phyloP scores from a whole-genome alignment of 805 yeast genomes.

The Metschnikowia koreensis region DNA sequence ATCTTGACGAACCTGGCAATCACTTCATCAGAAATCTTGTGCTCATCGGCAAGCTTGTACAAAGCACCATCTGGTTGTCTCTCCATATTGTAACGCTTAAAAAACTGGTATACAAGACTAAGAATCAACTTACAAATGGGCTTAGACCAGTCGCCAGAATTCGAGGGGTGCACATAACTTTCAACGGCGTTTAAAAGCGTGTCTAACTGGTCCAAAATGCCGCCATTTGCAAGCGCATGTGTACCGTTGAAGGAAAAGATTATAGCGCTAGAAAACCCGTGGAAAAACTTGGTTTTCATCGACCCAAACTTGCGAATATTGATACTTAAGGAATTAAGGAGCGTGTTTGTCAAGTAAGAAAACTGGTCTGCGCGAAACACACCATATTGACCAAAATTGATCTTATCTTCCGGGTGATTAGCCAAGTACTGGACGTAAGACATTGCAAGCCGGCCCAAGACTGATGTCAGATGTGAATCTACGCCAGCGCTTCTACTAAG shows the following conservation, averaged over 20 bases:
- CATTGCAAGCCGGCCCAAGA: constrained; percentile 61
- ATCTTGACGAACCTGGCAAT: constrained; percentile 46
- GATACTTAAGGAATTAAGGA: constrained; percentile 46
- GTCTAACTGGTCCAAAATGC: constrained; percentile 51
- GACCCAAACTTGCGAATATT: constrained; percentile 49
- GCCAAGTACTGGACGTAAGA: constrained; percentile 37
- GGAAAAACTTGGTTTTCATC: constrained; percentile 37
- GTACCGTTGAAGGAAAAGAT: constrained; percentile 62
- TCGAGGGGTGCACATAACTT: constrained; percentile 90
- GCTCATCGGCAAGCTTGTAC: constrained; percentile 24
- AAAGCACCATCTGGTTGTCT: constrained; percentile 31
- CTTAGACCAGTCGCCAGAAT: constrained; percentile 83
- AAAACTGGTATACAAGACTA: constrained; percentile 57
- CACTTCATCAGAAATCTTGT: constrained; percentile 35
- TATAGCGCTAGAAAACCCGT: constrained; percentile 46
- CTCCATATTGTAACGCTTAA: constrained; percentile 55
- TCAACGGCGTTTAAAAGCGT: constrained; percentile 65
- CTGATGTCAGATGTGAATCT: constrained; percentile 63
- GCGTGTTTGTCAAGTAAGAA: constrained; percentile 54
- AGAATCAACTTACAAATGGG: constrained; percentile 65
- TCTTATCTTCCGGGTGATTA: constrained; percentile 17
- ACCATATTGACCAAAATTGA: constrained; percentile 52
- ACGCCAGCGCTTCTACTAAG: constrained; percentile 46
- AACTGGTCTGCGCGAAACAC: constrained; percentile 64
- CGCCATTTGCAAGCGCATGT: constrained; percentile 36